Evolutionary conservation across 805 yeast genomes (phyloP).

Genomic region (Danielia reshetovae): DNA sequence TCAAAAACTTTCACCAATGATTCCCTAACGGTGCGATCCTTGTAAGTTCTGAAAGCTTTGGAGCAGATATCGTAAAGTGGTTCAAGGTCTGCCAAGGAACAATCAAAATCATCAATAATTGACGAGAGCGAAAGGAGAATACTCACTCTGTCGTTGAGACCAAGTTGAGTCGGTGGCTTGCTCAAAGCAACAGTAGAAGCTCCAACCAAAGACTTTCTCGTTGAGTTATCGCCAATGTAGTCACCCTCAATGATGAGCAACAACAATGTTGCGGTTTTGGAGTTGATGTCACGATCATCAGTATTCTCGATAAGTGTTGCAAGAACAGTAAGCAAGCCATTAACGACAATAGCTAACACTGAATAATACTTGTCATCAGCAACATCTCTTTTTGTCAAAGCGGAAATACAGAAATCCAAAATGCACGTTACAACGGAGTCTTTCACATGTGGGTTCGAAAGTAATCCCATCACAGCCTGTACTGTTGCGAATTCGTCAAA

Average conservation of each 20-base stretch:
- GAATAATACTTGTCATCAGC: constrained; percentile 42
- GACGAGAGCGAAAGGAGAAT: constrained; percentile 55
- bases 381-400: constrained; percentile 38
- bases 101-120: constrained; percentile 50
- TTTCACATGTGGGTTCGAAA: constrained; percentile 57
- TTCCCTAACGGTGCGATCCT: constrained; percentile 59
- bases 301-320: constrained; percentile 46
- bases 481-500: constrained; percentile 54
- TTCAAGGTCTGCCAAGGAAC: constrained; percentile 48
- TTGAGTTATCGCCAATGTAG: constrained; percentile 51
- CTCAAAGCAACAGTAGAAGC: constrained; percentile 61
- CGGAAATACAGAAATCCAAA: constrained; percentile 48
- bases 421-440: constrained; percentile 58
- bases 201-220: constrained; percentile 48
- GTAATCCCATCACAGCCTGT: constrained; percentile 49
- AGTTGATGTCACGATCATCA: constrained; percentile 42
- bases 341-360: constrained; percentile 56
- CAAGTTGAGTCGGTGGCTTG: constrained; percentile 51
- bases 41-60: constrained; percentile 53
- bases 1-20: constrained; percentile 57
- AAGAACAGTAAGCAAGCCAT: constrained; percentile 47
- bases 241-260: constrained; percentile 53
- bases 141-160: constrained; percentile 49
- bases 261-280: constrained; percentile 50
- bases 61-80: constrained; percentile 50